phyloP scores from a whole-genome alignment of 2,329 filamentous ascomycete genomes.

The Cordyceps fumosorosea region DNA sequence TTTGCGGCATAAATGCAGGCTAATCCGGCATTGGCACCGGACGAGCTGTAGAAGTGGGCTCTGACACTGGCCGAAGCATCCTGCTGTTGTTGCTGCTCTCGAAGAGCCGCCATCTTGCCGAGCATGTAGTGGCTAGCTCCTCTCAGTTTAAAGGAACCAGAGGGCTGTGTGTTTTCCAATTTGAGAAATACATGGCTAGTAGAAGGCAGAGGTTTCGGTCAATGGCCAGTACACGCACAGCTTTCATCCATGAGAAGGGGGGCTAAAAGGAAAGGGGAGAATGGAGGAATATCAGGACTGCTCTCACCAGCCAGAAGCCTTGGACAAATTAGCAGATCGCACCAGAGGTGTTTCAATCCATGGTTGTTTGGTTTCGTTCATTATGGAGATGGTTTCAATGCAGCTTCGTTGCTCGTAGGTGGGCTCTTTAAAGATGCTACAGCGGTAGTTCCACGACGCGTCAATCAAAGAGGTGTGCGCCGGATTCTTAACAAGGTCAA shows the following conservation, averaged over 20 bases:
- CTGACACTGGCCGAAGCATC: neutral
- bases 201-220: constrained; percentile 8
- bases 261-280: neutral
- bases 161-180: constrained; percentile 74
- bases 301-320: constrained; percentile 59
- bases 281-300: neutral
- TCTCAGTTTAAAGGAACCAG: constrained; percentile 76
- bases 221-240: neutral
- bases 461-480: neutral
- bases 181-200: constrained; percentile 70
- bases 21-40: constrained; percentile 73
- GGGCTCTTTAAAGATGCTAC: neutral
- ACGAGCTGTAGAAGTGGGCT: constrained; percentile 64
- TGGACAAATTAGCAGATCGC: constrained; percentile 57
- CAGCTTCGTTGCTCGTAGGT: neutral
- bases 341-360: constrained; percentile 65
- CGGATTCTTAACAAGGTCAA: neutral
- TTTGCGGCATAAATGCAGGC: constrained; percentile 67
- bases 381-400: neutral
- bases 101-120: constrained; percentile 28
- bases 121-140: constrained; percentile 68
- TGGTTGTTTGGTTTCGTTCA: constrained; percentile 27
- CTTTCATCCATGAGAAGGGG: neutral
- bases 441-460: neutral
- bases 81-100: constrained; percentile 4